A percentile compares a stretch with the other conserved stretches of the same genome.
Conservation (phyloP, 495 filamentous ascomycete species). For the Neurospora sublineolata region DNA sequence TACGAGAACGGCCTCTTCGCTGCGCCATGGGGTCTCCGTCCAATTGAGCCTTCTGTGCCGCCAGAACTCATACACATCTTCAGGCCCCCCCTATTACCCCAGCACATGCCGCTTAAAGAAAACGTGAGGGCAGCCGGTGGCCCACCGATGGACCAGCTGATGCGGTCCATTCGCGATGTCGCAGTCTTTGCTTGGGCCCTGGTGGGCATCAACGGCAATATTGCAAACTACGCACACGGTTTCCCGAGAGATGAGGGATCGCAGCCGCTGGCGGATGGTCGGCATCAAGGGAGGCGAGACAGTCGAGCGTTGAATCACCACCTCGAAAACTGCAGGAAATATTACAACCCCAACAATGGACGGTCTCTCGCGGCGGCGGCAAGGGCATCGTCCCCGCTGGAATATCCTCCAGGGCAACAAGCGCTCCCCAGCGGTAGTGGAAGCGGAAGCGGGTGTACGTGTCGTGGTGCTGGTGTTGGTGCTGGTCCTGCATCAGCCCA, state of each 20-base stretch:
- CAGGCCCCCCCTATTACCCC: conserved; percentile 29
- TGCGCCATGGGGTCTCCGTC: conserved; percentile 62
- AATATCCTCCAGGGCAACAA: neutral
- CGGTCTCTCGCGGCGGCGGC: neutral
- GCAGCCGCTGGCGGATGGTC: conserved; percentile 26
- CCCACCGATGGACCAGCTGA: conserved; percentile 48
- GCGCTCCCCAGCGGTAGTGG: neutral
- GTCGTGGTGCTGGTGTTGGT: neutral
- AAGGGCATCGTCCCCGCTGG: neutral
- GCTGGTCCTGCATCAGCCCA: neutral
- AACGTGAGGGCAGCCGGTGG: conserved; percentile 36
- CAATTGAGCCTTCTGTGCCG: conserved; percentile 34
- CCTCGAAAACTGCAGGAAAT: neutral
- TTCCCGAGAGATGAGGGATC: conserved; percentile 43
- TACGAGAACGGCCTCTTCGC: conserved; percentile 63
- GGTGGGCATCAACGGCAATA: conserved; percentile 66
- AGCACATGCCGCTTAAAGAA: conserved; percentile 34
- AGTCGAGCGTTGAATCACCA: neutral
- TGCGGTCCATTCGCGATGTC: conserved; percentile 72
- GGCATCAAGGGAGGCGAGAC: neutral
- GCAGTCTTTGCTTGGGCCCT: conserved; percentile 77
- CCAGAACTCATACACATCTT: conserved; percentile 32
- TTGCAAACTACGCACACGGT: conserved; percentile 55
- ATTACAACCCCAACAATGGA: neutral
- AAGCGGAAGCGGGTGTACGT: neutral